A percentile compares a stretch with the other conserved stretches of the same genome.
phyloP scores from a whole-genome alignment of 768 basidiomycete genomes.

The Omphalotus guepiniiformis region DNA sequence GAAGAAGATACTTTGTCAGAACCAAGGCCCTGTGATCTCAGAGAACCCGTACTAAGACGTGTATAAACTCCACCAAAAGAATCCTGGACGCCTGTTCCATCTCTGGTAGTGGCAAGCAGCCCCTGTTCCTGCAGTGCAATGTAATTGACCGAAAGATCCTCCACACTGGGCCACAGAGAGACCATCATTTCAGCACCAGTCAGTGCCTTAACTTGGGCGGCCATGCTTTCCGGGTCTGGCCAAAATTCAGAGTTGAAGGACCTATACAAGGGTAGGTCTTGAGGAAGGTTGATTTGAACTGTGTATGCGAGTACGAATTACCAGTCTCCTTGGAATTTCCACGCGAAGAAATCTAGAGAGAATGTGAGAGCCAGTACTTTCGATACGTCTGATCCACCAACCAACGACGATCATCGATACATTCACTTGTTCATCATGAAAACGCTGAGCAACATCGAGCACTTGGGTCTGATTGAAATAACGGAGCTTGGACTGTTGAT shows the following conservation, averaged over 20 bases:
- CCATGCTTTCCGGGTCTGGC: constrained; percentile 31
- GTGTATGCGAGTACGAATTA: constrained; percentile 9
- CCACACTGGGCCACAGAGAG: constrained; percentile 34
- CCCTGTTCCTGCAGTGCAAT: constrained; percentile 26
- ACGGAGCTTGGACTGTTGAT: constrained; percentile 34
- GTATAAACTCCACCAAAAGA: constrained; percentile 34
- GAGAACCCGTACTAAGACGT: constrained; percentile 18
- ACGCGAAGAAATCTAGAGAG: constrained; percentile 30
- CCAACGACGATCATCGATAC: constrained; percentile 33
- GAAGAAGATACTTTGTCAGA: neutral
- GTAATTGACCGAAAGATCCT: constrained; percentile 33
- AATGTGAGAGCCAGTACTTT: neutral
- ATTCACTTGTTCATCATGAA: constrained; percentile 31
- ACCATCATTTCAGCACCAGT: constrained; percentile 37
- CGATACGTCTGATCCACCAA: too few species aligned
- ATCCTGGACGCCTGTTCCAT: constrained; percentile 31
- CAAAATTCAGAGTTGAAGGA: constrained; percentile 31
- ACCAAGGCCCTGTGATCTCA: neutral
- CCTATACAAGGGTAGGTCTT: constrained; percentile 15
- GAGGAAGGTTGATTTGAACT: neutral
- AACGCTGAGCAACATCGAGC: constrained; percentile 29
- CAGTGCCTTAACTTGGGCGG: constrained; percentile 27
- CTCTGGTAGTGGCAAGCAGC: constrained; percentile 29
- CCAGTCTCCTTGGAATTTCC: constrained; percentile 36
- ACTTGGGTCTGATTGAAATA: constrained; percentile 33